These are phyloP conservation scores for Epichloe brachyelytri DNA, from an alignment of 2,329 filamentous ascomycete species.

Conservation along the genomic window DNA sequence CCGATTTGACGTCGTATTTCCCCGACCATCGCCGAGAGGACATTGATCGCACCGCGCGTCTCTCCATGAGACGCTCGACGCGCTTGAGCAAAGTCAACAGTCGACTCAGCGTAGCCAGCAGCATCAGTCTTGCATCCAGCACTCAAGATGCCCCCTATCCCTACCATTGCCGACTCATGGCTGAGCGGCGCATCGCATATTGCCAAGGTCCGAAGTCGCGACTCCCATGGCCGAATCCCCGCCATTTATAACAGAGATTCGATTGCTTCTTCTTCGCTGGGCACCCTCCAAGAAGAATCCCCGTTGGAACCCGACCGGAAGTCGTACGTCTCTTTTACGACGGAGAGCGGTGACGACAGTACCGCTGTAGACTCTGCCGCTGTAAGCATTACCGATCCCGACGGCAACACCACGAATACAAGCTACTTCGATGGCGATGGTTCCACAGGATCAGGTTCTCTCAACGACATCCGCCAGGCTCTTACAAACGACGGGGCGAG, in stretches of 20 bases:
- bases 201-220: slow-evolving; percentile 27
- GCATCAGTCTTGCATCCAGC: slow-evolving; percentile 82
- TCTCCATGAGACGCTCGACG: slow-evolving; percentile 82
- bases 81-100: slow-evolving; percentile 87
- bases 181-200: slow-evolving; percentile 38
- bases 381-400: slow-evolving; percentile 66
- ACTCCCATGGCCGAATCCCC: slow-evolving; percentile 34
- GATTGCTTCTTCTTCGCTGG: slow-evolving; percentile 75
- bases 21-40: slow-evolving; percentile 87
- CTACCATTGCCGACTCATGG: slow-evolving; percentile 92
- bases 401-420: slow-evolving; percentile 54
- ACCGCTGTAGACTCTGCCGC: slow-evolving; percentile 24
- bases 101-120: slow-evolving; percentile 86
- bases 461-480: slow-evolving; percentile 74
- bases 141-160: slow-evolving; percentile 88
- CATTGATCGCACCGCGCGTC: slow-evolving; percentile 87
- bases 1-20: slow-evolving; percentile 93
- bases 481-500: slow-evolving; percentile 87
- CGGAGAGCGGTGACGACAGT: slow-evolving; percentile 61
- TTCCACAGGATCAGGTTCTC: slow-evolving; percentile 57
- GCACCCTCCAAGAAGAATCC: slow-evolving; percentile 84
- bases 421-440: slow-evolving; percentile 79
- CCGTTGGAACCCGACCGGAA: slow-evolving; percentile 78
- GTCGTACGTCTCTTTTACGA: slow-evolving; percentile 79
- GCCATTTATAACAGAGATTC: slow-evolving; percentile 61